phyloP scores from a whole-genome alignment of 176 grass and related monocot genomes.

The Echinochloa phyllopogon region DNA sequence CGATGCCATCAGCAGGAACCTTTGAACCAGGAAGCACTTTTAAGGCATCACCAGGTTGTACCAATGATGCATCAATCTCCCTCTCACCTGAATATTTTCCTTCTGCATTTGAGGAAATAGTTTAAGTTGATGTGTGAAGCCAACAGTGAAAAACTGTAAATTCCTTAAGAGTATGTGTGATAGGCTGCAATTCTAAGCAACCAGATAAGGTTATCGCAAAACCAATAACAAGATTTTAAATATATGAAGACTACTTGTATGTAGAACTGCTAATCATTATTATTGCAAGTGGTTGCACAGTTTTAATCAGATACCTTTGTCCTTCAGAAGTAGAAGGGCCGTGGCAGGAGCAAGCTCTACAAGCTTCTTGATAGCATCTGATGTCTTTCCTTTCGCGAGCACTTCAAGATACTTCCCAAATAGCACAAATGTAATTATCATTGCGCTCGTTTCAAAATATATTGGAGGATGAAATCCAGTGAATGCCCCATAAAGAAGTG shows the following conservation, averaged over 20 bases:
- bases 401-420: slow-evolving; percentile 85
- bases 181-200: slow-evolving; percentile 25
- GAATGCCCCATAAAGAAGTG: slow-evolving; percentile 71
- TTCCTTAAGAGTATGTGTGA: slow-evolving; percentile 3
- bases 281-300: not conserved
- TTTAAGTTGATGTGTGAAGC: slow-evolving; percentile 17
- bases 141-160: slow-evolving; percentile 10
- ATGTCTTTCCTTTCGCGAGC: slow-evolving; percentile 84
- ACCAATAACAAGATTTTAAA: not conserved
- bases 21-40: slow-evolving; percentile 89
- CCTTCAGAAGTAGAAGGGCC: slow-evolving; percentile 70
- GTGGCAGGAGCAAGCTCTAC: slow-evolving; percentile 82
- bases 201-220: slow-evolving; percentile 19
- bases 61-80: slow-evolving; percentile 69
- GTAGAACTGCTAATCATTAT: slow-evolving; percentile 13
- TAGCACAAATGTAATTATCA: slow-evolving; percentile 91
- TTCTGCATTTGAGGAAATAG: slow-evolving; percentile 46
- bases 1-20: slow-evolving; percentile 72
- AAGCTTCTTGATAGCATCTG: slow-evolving; percentile 86
- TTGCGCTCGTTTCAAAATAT: slow-evolving; percentile 91
- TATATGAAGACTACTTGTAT: slow-evolving; percentile 10
- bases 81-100: slow-evolving; percentile 60
- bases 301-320: slow-evolving; percentile 54
- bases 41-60: slow-evolving; percentile 75
- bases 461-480: slow-evolving; percentile 63